Conservation (phyloP, 73 alveolate genomes). For the Paraurostyla sp. region DNA sequence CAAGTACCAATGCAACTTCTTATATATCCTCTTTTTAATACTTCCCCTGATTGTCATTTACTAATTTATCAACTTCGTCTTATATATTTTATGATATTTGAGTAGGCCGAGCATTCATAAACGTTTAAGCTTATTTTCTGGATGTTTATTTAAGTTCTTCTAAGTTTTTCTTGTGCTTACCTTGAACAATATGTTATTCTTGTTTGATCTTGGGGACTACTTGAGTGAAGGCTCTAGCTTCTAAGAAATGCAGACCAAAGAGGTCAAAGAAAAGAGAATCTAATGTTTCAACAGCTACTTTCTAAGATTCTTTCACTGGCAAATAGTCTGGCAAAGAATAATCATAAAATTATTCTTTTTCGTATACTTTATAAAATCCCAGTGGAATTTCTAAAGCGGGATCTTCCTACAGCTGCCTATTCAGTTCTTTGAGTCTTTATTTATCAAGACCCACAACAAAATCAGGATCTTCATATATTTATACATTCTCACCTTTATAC, state of each 20-base stretch:
- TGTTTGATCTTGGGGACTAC: constrained; percentile 36
- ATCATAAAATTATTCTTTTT: constrained; percentile 22
- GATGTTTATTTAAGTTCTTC: constrained; percentile 37
- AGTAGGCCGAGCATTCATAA: too few relatives aligned
- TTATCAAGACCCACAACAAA: constrained; percentile 36
- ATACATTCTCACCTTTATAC: constrained; percentile 43
- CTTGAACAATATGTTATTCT: constrained; percentile 27
- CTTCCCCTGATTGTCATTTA: neutral
- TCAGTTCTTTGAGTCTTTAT: neutral
- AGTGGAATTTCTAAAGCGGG: neutral
- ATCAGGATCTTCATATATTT: constrained; percentile 51
- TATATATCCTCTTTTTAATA: constrained; percentile 17
- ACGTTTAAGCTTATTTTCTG: neutral
- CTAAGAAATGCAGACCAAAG: constrained; percentile 43
- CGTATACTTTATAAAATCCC: constrained; percentile 48
- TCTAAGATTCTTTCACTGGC: constrained; percentile 24
- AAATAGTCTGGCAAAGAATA: constrained; percentile 48
- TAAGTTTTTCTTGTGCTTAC: constrained; percentile 39
- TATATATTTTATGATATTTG: neutral
- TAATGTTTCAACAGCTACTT: constrained; percentile 35
- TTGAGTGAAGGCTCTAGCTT: constrained; percentile 41
- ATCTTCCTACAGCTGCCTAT: neutral
- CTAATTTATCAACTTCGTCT: neutral
- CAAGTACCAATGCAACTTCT: neutral
- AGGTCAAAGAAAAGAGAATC: constrained; percentile 14